Evolutionary conservation across 805 yeast species (phyloP), one percentile per base, ranked within the genome.

Genomic region (Metschnikowia picachoensis): DNA sequence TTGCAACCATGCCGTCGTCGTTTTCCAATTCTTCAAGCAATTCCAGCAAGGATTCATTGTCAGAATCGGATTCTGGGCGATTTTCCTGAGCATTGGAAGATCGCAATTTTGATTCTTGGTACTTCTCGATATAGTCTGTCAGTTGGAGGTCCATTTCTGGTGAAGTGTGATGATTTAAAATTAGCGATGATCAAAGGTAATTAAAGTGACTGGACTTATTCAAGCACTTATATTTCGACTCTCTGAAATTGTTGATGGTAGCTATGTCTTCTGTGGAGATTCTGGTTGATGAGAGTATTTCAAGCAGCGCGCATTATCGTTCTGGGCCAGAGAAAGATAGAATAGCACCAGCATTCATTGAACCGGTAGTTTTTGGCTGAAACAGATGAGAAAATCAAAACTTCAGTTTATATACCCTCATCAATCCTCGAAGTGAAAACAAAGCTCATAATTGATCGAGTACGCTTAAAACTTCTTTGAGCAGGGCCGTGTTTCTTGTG

Each of bases 21-120:
- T 76, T 78, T 34, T 81, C 80, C 34, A 82, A 76, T 25, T 69
- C 63, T 15, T 60, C 61, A 7, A 60, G 54, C 37, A 59, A 44
- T 39, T 78, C 84, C 33, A 80, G 60, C 30, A 78, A 72, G 9
- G 58, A 53, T 1, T 59, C 58, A 6, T 58, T 55, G 16, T 72
- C 45, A 12, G 68, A 76, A 30, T 69, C 72, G 3, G 59, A 58
- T 14, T 62, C 62, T 2, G 16, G 28, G 10, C 59, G 57, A 7
- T 25, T 30, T 11, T 27, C 17, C 13, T 13, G 14, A 6, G 30
- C 29, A 9, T 37, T 32, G n/a, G 39, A 27, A 11, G 43, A 20
- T 20, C 44, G 43, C 30, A 68, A 60, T 51, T 68, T 58, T 13
- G 71, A 55, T 11, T 74, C 73, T 52, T 76, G 79, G 59, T 74